Evolutionary conservation across 768 basidiomycete species (phyloP).

Genomic region (Mycena belliarum): DNA sequence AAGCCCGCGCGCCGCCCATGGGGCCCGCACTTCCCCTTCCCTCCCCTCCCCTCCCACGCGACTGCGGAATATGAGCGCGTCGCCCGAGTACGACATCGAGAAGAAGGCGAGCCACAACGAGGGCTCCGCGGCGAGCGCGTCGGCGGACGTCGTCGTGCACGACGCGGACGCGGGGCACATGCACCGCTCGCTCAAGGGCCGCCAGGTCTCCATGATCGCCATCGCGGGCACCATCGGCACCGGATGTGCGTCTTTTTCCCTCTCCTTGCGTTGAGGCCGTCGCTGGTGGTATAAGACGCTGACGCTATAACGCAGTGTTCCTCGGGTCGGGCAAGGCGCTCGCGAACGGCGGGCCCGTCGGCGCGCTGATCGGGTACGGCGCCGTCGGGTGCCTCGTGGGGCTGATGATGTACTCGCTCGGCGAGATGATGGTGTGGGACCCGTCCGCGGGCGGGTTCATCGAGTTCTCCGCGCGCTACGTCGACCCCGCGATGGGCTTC

Average conservation of each 20-base stretch:
- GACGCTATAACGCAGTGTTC: slow-evolving; percentile 9
- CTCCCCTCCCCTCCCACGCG: too few relatives aligned
- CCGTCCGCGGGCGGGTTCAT: slow-evolving; percentile 31
- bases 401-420: slow-evolving; percentile 31
- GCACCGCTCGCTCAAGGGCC: slow-evolving; percentile 33
- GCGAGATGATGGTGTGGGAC: slow-evolving; percentile 30
- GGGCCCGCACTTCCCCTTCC: slow-evolving; percentile 2
- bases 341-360: slow-evolving; percentile 45
- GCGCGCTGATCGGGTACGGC: slow-evolving; percentile 43
- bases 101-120: slow-evolving; percentile 20
- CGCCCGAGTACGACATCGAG: slow-evolving; percentile 22
- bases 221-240: slow-evolving; percentile 35
- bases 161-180: slow-evolving; percentile 15
- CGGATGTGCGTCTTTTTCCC: slow-evolving; percentile 26
- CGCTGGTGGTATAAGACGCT: neutral
- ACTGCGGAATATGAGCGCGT: slow-evolving; percentile 11
- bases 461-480: slow-evolving; percentile 30
- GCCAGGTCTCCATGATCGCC: slow-evolving; percentile 37
- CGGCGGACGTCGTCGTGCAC: slow-evolving; percentile 12
- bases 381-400: slow-evolving; percentile 40
- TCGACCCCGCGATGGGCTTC: slow-evolving; percentile 38
- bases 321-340: slow-evolving; percentile 34
- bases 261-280: too few relatives aligned
- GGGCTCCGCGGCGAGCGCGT: slow-evolving; percentile 12
- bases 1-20: too few relatives aligned